Evolutionary conservation across 2,329 filamentous ascomycete species (phyloP).

Genomic region (Zymoseptoria crescenta): DNA sequence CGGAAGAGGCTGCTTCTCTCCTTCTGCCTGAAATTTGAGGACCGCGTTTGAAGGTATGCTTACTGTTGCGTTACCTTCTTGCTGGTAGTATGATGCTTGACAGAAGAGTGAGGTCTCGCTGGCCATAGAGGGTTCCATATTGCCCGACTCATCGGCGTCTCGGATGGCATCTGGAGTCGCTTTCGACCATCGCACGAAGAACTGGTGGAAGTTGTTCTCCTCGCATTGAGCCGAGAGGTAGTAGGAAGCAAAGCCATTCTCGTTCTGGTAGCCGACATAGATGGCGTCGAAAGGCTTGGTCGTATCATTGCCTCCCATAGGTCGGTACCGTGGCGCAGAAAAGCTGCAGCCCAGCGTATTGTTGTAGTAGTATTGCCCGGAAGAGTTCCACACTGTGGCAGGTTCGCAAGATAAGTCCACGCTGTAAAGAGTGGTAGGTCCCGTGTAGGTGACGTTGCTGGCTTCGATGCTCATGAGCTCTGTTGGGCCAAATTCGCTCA

Average conservation of each 20-base stretch:
- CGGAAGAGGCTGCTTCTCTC: constrained; percentile 21
- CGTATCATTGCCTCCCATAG: constrained; percentile 31
- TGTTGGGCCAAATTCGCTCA: constrained; percentile 37
- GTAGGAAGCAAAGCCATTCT: constrained; percentile 25
- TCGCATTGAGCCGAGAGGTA: constrained; percentile 32
- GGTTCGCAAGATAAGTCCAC: constrained; percentile 31
- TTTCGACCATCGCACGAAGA: constrained; percentile 29
- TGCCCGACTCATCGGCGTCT: background rate
- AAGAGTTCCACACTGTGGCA: constrained; percentile 6
- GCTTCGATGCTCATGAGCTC: background rate
- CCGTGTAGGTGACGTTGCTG: constrained; percentile 19
- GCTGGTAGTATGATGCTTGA: constrained; percentile 39
- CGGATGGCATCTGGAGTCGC: background rate
- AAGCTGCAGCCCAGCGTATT: constrained; percentile 23
- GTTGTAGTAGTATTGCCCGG: constrained; percentile 9
- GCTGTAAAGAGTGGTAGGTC: constrained; percentile 26
- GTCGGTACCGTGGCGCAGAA: constrained; percentile 22
- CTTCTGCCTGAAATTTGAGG: constrained; percentile 9
- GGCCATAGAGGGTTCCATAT: background rate
- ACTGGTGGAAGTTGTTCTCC: constrained; percentile 31
- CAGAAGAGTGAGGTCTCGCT: constrained; percentile 37
- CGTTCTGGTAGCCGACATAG: constrained; percentile 40
- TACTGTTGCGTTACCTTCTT: constrained; percentile 38
- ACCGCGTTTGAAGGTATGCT: constrained; percentile 19
- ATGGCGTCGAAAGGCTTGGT: constrained; percentile 21